These are phyloP conservation scores for Plectosphaerella cucumerina DNA, from an alignment of 2,329 filamentous ascomycete genomes.

Conservation along the genomic window DNA sequence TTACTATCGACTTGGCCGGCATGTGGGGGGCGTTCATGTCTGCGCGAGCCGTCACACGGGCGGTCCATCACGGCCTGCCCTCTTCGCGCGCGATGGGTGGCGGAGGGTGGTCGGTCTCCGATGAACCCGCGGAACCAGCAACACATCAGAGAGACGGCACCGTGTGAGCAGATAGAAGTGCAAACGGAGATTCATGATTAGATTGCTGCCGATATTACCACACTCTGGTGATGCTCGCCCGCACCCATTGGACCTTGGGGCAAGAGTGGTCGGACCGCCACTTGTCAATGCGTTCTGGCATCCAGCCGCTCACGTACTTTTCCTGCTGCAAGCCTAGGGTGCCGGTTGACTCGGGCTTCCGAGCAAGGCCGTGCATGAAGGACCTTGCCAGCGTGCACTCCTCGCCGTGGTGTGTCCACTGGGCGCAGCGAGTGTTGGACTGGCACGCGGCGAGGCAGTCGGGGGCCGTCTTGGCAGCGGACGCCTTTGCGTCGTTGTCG, in stretches of 20 bases:
- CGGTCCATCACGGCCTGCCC: no score
- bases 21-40: no score
- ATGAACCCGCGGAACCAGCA: no score
- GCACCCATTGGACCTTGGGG: slow-evolving; percentile 14
- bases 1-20: no score
- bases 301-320: slow-evolving; percentile 16
- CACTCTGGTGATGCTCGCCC: slow-evolving; percentile 13
- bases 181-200: no score
- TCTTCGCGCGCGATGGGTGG: no score
- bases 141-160: no score
- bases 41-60: no score
- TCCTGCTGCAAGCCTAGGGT: slow-evolving; percentile 5
- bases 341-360: slow-evolving; percentile 2
- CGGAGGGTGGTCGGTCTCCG: no score
- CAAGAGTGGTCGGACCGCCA: slow-evolving; percentile 12
- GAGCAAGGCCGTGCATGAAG: slow-evolving; percentile 12
- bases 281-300: slow-evolving; percentile 10
- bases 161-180: no score
- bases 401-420: slow-evolving; percentile 15
- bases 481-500: background rate
- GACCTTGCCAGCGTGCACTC: slow-evolving; percentile 15
- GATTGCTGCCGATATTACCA: slow-evolving; percentile 1
- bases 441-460: slow-evolving; percentile 15
- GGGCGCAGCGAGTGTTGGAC: slow-evolving; percentile 12
- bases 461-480: slow-evolving; percentile 5